phyloP scores from a whole-genome alignment of 1,284 basidiomycete species.

The Cutaneotrichosporon cavernicola region DNA sequence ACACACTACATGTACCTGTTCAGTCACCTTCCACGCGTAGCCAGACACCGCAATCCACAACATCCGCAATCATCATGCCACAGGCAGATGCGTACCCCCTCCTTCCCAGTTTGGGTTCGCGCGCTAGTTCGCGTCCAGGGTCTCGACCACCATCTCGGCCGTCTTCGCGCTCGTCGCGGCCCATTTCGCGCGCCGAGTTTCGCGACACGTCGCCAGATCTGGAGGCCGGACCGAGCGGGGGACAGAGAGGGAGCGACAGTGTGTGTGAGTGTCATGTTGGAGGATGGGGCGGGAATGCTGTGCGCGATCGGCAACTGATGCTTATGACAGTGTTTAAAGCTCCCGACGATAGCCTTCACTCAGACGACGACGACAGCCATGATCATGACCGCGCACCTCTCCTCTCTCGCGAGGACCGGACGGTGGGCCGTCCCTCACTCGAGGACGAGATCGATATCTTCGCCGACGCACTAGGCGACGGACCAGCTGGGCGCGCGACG shows the following conservation, averaged over 20 bases:
- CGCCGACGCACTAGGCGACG: conserved; percentile 33
- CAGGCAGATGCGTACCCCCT: conserved; percentile 9
- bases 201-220: conserved; percentile 2
- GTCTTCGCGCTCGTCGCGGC: neutral
- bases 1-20: neutral
- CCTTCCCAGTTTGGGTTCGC: neutral
- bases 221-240: neutral
- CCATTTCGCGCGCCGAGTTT: neutral
- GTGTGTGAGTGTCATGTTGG: neutral
- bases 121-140: neutral
- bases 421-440: conserved; percentile 18
- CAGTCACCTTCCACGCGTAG: no score
- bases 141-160: neutral
- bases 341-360: conserved; percentile 28
- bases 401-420: conserved; percentile 17
- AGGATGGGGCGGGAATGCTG: neutral
- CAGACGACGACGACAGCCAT: conserved; percentile 27
- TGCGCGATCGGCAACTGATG: neutral
- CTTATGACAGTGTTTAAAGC: conserved; percentile 37
- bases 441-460: conserved; percentile 13
- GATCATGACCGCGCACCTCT: conserved; percentile 35
- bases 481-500: conserved; percentile 30
- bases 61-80: conserved; percentile 3
- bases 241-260: neutral
- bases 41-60: neutral